Conservation (phyloP, 2,329 filamentous ascomycete species). For the Neopestalotiopsis sp. region DNA sequence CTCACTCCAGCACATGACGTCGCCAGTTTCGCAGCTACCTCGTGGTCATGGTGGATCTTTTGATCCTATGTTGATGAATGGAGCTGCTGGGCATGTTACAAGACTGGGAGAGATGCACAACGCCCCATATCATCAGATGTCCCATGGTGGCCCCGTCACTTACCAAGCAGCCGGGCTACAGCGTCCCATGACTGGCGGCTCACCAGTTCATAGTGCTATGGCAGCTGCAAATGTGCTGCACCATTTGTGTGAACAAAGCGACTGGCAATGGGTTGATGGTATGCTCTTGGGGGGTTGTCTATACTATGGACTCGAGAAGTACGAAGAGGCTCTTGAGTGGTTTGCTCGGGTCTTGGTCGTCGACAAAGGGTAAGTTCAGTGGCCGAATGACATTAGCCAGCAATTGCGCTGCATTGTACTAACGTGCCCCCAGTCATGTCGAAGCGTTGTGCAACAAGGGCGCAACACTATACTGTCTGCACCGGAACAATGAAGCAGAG, state of each 20-base stretch:
- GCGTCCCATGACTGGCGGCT: constrained; percentile 33
- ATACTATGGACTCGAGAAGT: constrained; percentile 86
- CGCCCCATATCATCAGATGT: constrained; percentile 30
- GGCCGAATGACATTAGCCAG: constrained; percentile 3
- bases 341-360: constrained; percentile 68
- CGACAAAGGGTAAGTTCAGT: constrained; percentile 56
- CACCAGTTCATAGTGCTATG: constrained; percentile 62
- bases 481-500: constrained; percentile 83
- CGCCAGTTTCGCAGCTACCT: constrained; percentile 11
- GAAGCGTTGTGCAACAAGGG: constrained; percentile 95
- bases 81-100: background rate
- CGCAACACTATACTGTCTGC: constrained; percentile 83
- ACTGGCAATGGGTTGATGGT: constrained; percentile 90
- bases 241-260: constrained; percentile 77
- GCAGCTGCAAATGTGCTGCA: constrained; percentile 74
- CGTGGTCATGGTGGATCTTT: background rate
- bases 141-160: constrained; percentile 27
- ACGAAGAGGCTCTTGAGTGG: constrained; percentile 76
- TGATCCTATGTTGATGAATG: background rate
- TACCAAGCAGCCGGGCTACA: constrained; percentile 24
- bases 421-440: constrained; percentile 67
- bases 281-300: constrained; percentile 91
- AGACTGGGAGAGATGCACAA: constrained; percentile 23
- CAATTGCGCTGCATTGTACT: constrained; percentile 19
- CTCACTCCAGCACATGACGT: constrained; percentile 11